Conservation (phyloP, 2,329 filamentous ascomycete genomes). For the Colletotrichum tropicale region DNA sequence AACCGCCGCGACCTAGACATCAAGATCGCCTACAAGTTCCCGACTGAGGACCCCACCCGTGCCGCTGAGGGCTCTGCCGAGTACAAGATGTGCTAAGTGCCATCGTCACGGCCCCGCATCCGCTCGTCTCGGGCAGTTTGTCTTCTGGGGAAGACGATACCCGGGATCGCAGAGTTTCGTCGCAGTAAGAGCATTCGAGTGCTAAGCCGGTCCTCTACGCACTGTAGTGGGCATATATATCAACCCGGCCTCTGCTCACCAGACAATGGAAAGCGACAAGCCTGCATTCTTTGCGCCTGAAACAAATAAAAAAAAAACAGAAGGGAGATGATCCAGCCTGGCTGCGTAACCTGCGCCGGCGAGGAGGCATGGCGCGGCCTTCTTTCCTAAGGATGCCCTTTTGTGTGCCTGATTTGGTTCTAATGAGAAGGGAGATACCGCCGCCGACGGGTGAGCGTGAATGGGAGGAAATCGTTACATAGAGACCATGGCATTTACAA, state of each 20-base stretch:
- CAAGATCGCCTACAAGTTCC: slow-evolving; percentile 79
- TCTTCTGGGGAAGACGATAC: not conserved
- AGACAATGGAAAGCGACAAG: not conserved
- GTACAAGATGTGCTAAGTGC: slow-evolving; percentile 76
- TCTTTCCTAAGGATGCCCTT: not conserved
- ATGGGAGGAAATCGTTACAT: not conserved
- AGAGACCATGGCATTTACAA: slow-evolving; percentile 7
- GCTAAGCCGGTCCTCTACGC: not conserved
- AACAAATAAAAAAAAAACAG: not conserved
- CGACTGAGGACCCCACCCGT: slow-evolving; percentile 76
- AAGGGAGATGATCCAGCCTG: slow-evolving; percentile 12
- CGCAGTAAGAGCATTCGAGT: not conserved
- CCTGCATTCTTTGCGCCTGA: slow-evolving; percentile 6
- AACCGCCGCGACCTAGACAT: slow-evolving; percentile 97
- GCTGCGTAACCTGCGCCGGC: slow-evolving; percentile 26
- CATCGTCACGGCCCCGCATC: not conserved
- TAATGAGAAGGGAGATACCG: not conserved
- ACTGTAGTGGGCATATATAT: not conserved
- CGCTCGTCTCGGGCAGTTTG: not conserved
- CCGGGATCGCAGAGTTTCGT: not conserved
- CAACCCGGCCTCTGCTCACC: not conserved
- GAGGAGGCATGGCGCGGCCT: slow-evolving; percentile 18
- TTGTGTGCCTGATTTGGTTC: slow-evolving; percentile 2
- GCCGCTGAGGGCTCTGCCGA: slow-evolving; percentile 71
- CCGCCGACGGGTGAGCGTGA: not conserved